Conservation (phyloP, 2,329 filamentous ascomycete species). For the Lasiodiplodia sp. region DNA sequence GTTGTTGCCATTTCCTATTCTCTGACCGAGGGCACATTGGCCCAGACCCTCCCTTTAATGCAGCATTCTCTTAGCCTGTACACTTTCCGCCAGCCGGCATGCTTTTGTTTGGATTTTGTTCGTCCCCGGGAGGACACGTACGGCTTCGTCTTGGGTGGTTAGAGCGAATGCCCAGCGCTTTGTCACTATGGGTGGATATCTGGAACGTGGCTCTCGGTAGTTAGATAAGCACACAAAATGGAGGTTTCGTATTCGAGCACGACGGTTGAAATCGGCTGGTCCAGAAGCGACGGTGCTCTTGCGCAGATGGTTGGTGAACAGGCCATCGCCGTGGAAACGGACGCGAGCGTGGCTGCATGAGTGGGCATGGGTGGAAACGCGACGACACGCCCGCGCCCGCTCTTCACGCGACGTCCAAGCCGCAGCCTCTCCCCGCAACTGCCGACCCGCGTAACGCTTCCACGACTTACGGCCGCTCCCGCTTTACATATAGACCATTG, state of each 20-base stretch:
- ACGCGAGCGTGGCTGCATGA: slow-evolving; percentile 3
- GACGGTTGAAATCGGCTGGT: not conserved
- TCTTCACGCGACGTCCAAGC: slow-evolving; percentile 8
- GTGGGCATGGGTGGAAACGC: slow-evolving; percentile 5
- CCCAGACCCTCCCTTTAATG: slow-evolving; percentile 24
- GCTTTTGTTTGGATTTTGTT: slow-evolving; percentile 23
- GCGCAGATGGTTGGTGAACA: not conserved
- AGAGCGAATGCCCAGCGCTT: slow-evolving; percentile 26
- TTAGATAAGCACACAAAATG: slow-evolving; percentile 23
- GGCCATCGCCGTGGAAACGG: slow-evolving; percentile 25
- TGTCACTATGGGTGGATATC: slow-evolving; percentile 18
- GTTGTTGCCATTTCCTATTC: not conserved
- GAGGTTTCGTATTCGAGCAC: slow-evolving; percentile 7
- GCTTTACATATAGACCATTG: slow-evolving; percentile 13
- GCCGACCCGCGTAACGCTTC: slow-evolving; percentile 3
- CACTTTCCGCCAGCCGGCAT: slow-evolving; percentile 14
- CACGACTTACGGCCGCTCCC: slow-evolving; percentile 19
- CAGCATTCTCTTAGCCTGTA: slow-evolving; percentile 26
- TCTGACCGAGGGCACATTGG: slow-evolving; percentile 11
- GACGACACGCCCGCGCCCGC: slow-evolving; percentile 22
- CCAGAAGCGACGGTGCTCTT: not conserved
- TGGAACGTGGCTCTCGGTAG: slow-evolving; percentile 27
- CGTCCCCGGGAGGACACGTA: slow-evolving; percentile 5
- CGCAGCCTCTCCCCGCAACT: slow-evolving; percentile 9
- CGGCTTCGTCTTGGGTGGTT: slow-evolving; percentile 18